Evolutionary conservation across 2,329 filamentous ascomycete species (phyloP).

Genomic region (Leptographium procerum): DNA sequence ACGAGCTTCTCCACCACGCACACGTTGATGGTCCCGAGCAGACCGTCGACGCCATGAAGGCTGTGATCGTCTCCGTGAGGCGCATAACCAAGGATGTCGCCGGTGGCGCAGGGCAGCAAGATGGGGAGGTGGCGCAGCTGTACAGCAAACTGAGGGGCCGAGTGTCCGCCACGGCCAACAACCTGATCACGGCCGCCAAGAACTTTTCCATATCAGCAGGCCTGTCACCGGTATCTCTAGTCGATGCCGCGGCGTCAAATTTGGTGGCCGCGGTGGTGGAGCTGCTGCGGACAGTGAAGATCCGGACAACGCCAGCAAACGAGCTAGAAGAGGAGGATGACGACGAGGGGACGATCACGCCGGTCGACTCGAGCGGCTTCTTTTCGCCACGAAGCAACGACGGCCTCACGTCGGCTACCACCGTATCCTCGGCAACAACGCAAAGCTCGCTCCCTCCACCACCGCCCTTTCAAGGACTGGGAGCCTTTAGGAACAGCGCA

Average conservation of each 20-base stretch:
- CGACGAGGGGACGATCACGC: slow-evolving; percentile 40
- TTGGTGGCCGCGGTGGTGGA: slow-evolving; percentile 79
- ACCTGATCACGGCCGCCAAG: slow-evolving; percentile 86
- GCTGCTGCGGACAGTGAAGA: slow-evolving; percentile 72
- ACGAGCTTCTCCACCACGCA: slow-evolving; percentile 73
- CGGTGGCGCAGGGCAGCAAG: slow-evolving; percentile 30
- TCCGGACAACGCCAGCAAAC: slow-evolving; percentile 60
- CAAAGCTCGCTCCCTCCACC: slow-evolving; percentile 36
- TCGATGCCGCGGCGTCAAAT: slow-evolving; percentile 89
- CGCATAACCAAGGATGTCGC: slow-evolving; percentile 76
- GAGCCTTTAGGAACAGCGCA: slow-evolving; percentile 45
- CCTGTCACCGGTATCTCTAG: slow-evolving; percentile 80
- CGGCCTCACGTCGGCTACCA: slow-evolving; percentile 21
- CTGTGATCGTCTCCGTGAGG: slow-evolving; percentile 70
- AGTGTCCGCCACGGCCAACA: slow-evolving; percentile 89
- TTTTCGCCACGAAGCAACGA: slow-evolving; percentile 46
- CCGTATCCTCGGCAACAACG: slow-evolving; percentile 15
- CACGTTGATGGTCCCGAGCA: slow-evolving; percentile 61
- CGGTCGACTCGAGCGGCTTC: slow-evolving; percentile 57
- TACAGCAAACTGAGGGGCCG: slow-evolving; percentile 64
- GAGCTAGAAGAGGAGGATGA: slow-evolving; percentile 74
- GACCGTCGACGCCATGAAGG: slow-evolving; percentile 78
- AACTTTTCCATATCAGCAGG: slow-evolving; percentile 77
- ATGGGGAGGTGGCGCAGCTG: slow-evolving; percentile 43
- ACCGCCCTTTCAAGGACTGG: slow-evolving; percentile 46